Conservation (phyloP, 495 filamentous ascomycete genomes). For the Staphylotrichum tortipilum region DNA sequence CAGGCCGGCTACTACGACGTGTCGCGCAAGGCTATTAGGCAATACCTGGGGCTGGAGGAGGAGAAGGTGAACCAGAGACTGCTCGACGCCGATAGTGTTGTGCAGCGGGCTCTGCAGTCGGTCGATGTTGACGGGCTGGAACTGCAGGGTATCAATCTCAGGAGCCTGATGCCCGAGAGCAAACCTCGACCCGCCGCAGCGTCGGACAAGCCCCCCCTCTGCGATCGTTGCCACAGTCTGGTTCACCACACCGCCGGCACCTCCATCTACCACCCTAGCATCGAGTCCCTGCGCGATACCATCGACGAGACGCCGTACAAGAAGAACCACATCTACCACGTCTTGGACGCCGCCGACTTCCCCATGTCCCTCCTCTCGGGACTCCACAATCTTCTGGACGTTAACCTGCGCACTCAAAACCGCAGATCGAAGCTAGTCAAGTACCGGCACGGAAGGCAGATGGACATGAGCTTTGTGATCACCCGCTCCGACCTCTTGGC, state of each 20-base stretch:
- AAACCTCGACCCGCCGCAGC: slow-evolving; percentile 2
- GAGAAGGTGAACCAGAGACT: slow-evolving; percentile 14
- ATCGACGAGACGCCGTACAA: slow-evolving; percentile 77
- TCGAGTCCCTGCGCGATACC: slow-evolving; percentile 70
- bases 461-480: slow-evolving; percentile 79
- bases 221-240: slow-evolving; percentile 79
- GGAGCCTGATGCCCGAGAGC: slow-evolving; percentile 19
- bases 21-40: slow-evolving; percentile 43
- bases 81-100: slow-evolving; percentile 26
- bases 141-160: slow-evolving; percentile 34
- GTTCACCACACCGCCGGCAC: slow-evolving; percentile 62
- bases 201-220: slow-evolving; percentile 43
- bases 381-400: slow-evolving; percentile 43
- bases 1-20: slow-evolving; percentile 70
- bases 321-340: slow-evolving; percentile 87
- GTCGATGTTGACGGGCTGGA: slow-evolving; percentile 36
- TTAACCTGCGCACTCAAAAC: slow-evolving; percentile 65
- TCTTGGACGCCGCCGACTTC: slow-evolving; percentile 97
- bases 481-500: slow-evolving; percentile 81
- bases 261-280: slow-evolving; percentile 64
- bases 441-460: slow-evolving; percentile 52
- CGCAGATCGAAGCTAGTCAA: slow-evolving; percentile 56
- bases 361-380: slow-evolving; percentile 78
- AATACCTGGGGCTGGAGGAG: slow-evolving; percentile 30
- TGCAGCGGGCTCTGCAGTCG: slow-evolving; percentile 30